Conservation (phyloP, 257 asterid species). For the Pogostemon cablin region DNA sequence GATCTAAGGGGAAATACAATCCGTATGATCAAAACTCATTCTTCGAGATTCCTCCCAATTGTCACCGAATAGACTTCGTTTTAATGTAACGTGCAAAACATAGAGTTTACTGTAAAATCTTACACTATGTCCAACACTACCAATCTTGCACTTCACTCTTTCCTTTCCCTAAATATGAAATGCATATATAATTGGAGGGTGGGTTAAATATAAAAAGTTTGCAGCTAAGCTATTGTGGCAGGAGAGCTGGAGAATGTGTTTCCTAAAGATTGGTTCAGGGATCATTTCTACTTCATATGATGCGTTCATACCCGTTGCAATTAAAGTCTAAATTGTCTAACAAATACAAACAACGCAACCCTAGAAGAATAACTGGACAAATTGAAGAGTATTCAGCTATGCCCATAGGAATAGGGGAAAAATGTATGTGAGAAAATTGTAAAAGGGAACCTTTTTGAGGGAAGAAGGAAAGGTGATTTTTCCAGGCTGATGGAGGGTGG, state of each 20-base stretch:
- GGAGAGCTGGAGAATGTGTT: background rate
- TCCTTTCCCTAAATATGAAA: background rate
- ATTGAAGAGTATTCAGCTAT: background rate
- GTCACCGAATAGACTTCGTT: background rate
- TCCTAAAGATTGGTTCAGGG: background rate
- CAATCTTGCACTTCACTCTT: conserved; percentile 4
- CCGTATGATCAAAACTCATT: background rate
- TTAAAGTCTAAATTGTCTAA: conserved; percentile 19
- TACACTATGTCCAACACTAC: background rate
- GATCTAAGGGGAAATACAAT: background rate
- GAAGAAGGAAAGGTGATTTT: conserved; percentile 87
- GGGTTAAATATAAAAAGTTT: background rate
- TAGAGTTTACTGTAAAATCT: conserved; percentile 12
- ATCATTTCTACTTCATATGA: conserved; percentile 5
- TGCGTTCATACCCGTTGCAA: conserved; percentile 11
- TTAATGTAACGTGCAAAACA: conserved; percentile 14
- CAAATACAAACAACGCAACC: conserved; percentile 1
- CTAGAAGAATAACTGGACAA: conserved; percentile 8
- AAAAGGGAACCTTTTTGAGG: conserved; percentile 66
- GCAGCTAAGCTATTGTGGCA: conserved; percentile 1
- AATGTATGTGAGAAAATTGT: background rate
- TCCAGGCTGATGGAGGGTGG: conserved; percentile 52
- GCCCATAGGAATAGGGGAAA: background rate
- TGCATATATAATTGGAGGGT: background rate
- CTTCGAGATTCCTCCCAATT: background rate